Percentiles rank a stretch among this genome's conserved stretches.
These are phyloP conservation scores for Moesziomyces sp. DNA, from an alignment of 1,284 basidiomycete species.

Conservation along the genomic window DNA sequence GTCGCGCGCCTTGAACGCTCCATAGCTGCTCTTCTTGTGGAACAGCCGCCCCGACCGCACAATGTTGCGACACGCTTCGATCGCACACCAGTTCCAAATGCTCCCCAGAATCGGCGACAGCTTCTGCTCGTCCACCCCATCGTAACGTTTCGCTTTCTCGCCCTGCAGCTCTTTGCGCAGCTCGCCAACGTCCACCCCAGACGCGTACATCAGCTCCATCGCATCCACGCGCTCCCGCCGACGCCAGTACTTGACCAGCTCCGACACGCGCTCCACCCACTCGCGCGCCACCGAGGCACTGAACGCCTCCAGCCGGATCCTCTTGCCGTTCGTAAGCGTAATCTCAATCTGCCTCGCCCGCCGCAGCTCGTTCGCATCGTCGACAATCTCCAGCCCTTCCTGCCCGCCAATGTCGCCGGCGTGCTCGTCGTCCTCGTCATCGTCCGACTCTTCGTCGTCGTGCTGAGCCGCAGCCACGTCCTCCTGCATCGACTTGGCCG, in stretches of 20 bases:
- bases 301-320: slow-evolving; percentile 76
- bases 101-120: slow-evolving; percentile 74
- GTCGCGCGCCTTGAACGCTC: slow-evolving; percentile 54
- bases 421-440: slow-evolving; percentile 67
- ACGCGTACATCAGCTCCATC: slow-evolving; percentile 78
- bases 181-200: slow-evolving; percentile 71
- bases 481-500: slow-evolving; percentile 4
- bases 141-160: not conserved
- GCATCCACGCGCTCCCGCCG: slow-evolving; percentile 78
- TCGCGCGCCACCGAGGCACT: slow-evolving; percentile 74
- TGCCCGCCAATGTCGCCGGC: slow-evolving; percentile 78
- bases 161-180: slow-evolving; percentile 32
- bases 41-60: slow-evolving; percentile 78
- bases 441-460: slow-evolving; percentile 68
- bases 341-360: slow-evolving; percentile 82
- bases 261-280: slow-evolving; percentile 80
- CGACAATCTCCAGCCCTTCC: slow-evolving; percentile 70
- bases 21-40: slow-evolving; percentile 70
- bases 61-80: slow-evolving; percentile 79
- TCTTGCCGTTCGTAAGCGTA: slow-evolving; percentile 76
- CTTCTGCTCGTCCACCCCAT: slow-evolving; percentile 34
- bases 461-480: slow-evolving; percentile 69
- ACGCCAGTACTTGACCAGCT: slow-evolving; percentile 80
- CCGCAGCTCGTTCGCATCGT: slow-evolving; percentile 72
- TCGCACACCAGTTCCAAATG: slow-evolving; percentile 82